phyloP scores from a whole-genome alignment of 352 stramenopile species.

The Phytophthora tubulina region DNA sequence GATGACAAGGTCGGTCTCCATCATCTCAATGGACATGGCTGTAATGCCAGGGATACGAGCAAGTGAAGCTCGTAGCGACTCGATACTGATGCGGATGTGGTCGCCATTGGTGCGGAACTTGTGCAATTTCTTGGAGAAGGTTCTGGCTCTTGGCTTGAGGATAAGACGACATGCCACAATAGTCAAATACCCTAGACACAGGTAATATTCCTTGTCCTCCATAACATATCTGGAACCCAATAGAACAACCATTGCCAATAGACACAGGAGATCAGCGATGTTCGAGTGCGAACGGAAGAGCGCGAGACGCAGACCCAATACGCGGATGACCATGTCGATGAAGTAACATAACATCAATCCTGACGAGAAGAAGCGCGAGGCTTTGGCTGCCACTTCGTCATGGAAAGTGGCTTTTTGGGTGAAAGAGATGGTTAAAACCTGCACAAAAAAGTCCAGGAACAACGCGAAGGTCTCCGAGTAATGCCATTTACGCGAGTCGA shows the following conservation, averaged over 20 bases:
- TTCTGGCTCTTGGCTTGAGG: constrained; percentile 83
- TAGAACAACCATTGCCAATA: constrained; percentile 69
- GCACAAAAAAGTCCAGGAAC: constrained; percentile 89
- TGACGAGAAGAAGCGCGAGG: constrained; percentile 79
- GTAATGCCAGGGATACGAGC: constrained; percentile 85
- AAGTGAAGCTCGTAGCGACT: constrained; percentile 81
- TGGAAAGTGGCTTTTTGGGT: constrained; percentile 66
- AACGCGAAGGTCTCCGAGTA: constrained; percentile 88
- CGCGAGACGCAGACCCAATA: constrained; percentile 76
- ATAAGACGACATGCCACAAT: constrained; percentile 81
- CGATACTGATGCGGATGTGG: constrained; percentile 89
- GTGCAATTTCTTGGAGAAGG: constrained; percentile 91
- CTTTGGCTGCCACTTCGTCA: constrained; percentile 70
- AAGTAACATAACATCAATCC: constrained; percentile 86
- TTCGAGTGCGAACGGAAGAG: constrained; percentile 86
- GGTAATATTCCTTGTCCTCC: constrained; percentile 70
- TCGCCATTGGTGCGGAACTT: constrained; percentile 88
- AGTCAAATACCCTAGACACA: constrained; percentile 75
- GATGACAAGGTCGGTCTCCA: constrained; percentile 90
- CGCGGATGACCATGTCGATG: constrained; percentile 84
- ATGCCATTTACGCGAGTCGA: constrained; percentile 91
- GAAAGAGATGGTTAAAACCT: constrained; percentile 86
- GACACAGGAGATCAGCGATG: constrained; percentile 80
- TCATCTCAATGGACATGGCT: constrained; percentile 88
- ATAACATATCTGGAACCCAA: constrained; percentile 66